Conservation (phyloP, 2,329 filamentous ascomycete genomes). For the Alternaria dauci region DNA sequence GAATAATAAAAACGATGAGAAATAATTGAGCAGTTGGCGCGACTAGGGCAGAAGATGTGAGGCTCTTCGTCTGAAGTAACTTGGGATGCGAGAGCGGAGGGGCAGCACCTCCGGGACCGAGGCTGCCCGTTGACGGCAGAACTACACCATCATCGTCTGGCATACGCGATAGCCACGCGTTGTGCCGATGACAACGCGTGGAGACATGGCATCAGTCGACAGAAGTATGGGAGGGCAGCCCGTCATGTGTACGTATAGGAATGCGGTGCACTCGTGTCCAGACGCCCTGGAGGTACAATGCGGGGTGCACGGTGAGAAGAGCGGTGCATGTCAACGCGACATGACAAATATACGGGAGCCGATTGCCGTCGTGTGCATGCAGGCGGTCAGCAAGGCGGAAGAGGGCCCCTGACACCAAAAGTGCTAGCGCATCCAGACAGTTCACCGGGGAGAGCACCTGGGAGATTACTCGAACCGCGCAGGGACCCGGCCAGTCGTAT, state of each 20-base stretch:
- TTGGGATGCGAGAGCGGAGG: not conserved
- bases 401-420: constrained; percentile 21
- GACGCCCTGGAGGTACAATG: not conserved
- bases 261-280: not conserved
- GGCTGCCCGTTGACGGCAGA: constrained; percentile 3
- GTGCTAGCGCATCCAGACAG: constrained; percentile 21
- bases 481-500: constrained; percentile 15
- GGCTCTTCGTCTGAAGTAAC: not conserved
- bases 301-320: not conserved
- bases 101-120: constrained; percentile 8
- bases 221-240: not conserved
- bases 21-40: not conserved
- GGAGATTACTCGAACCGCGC: constrained; percentile 26
- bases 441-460: constrained; percentile 18
- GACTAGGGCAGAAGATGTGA: not conserved
- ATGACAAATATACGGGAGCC: too few relatives aligned
- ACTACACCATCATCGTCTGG: not conserved
- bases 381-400: constrained; percentile 26
- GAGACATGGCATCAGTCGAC: not conserved
- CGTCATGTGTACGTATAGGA: not conserved
- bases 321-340: too few relatives aligned
- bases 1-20: not conserved
- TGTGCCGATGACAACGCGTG: not conserved
- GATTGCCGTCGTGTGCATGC: not conserved
- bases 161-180: not conserved